These are phyloP conservation scores for Wickerhamomyces queroliae DNA, from an alignment of 805 yeast species.

Conservation along the genomic window DNA sequence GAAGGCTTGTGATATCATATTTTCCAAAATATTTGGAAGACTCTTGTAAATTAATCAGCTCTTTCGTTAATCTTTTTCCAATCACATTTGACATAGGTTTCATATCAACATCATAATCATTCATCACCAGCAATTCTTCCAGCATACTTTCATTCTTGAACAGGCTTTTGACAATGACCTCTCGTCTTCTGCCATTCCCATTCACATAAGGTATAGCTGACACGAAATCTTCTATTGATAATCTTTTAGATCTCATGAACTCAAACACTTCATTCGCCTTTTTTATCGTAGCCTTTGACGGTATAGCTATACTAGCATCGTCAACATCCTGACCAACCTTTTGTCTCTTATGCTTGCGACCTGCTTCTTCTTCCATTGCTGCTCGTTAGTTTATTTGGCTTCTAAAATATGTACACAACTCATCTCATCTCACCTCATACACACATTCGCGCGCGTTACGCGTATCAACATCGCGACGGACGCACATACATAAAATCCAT, in stretches of 20 bases:
- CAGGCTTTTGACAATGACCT: background rate
- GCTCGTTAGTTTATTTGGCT: no score
- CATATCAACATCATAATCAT: background rate
- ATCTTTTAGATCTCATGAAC: constrained; percentile 1
- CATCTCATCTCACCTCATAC: no score
- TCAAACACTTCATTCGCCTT: constrained; percentile 1
- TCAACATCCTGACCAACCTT: background rate
- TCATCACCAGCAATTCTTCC: background rate
- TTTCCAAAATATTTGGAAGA: background rate
- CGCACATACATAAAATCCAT: no score
- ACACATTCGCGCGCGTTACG: no score
- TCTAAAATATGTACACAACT: no score
- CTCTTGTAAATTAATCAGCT: background rate
- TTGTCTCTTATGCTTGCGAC: no score
- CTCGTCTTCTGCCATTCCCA: constrained; percentile 1
- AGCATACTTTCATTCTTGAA: background rate
- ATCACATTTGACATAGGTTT: background rate
- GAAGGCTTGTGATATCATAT: background rate
- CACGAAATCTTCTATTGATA: background rate
- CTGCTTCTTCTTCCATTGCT: background rate
- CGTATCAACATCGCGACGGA: no score
- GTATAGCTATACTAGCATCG: background rate
- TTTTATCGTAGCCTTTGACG: background rate
- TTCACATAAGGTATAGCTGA: background rate
- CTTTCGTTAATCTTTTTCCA: background rate